Percentiles rank a stretch among this genome's conserved stretches.
Conservation (phyloP, 441 rosid genomes). For the Brassica hybrid region DNA sequence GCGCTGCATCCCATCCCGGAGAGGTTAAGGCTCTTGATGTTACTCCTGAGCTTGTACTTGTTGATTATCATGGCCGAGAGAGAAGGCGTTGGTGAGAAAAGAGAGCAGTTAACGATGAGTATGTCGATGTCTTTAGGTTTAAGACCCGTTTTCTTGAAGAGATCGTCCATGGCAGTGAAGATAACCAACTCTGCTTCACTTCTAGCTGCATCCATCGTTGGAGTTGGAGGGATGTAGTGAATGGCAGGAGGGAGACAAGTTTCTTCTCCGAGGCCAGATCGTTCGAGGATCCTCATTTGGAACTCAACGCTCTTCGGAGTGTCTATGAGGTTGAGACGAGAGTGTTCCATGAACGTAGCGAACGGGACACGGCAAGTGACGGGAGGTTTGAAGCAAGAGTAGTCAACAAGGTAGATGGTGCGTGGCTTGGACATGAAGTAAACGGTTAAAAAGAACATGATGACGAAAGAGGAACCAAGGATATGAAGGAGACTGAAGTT, state of each 20-base stretch:
- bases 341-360: slow-evolving; percentile 91
- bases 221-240: slow-evolving; percentile 87
- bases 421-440: slow-evolving; percentile 98
- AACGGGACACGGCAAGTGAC: slow-evolving; percentile 83
- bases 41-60: too few species aligned
- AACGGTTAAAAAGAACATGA: slow-evolving; percentile 67
- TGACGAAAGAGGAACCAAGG: slow-evolving; percentile 62
- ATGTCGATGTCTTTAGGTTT: too few species aligned
- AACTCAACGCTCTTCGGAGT: slow-evolving; percentile 67
- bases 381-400: slow-evolving; percentile 83
- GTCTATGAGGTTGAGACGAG: slow-evolving; percentile 64
- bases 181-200: slow-evolving; percentile 42
- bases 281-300: slow-evolving; percentile 55
- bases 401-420: slow-evolving; percentile 74
- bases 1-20: too few species aligned
- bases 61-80: too few species aligned
- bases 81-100: too few species aligned
- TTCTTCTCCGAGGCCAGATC: slow-evolving; percentile 92
- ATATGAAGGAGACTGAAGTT: slow-evolving; percentile 65
- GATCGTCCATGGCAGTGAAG: too few species aligned
- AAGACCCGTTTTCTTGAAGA: too few species aligned
- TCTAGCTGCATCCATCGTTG: slow-evolving; percentile 78
- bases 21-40: too few species aligned
- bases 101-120: too few species aligned
- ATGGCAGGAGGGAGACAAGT: slow-evolving; percentile 88